These are phyloP conservation scores for Penicillium waksmanii DNA, from an alignment of 495 filamentous ascomycete genomes.

Conservation along the genomic window DNA sequence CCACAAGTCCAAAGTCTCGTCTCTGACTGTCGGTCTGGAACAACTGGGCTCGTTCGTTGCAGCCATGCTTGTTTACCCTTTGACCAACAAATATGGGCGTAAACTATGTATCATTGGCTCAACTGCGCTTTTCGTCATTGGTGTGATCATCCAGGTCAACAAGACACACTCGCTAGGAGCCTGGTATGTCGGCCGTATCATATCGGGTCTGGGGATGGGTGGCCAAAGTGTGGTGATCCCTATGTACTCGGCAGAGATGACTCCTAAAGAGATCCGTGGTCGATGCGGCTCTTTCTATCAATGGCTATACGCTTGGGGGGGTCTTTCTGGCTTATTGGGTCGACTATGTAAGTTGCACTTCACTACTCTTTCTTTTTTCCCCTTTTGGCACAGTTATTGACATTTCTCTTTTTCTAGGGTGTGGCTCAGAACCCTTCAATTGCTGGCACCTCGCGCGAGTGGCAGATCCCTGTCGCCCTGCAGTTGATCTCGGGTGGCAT, in stretches of 20 bases:
- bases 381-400: slow-evolving; percentile 1
- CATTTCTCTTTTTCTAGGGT: slow-evolving; percentile 11
- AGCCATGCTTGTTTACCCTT: slow-evolving; percentile 50
- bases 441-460: slow-evolving; percentile 56
- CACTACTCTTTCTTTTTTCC: slow-evolving; percentile 2
- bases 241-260: slow-evolving; percentile 61
- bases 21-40: slow-evolving; percentile 49
- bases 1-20: slow-evolving; percentile 39
- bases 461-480: slow-evolving; percentile 58
- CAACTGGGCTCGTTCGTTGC: slow-evolving; percentile 50
- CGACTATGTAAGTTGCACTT: slow-evolving; percentile 42
- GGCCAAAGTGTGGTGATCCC: slow-evolving; percentile 59
- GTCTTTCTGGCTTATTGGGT: slow-evolving; percentile 58
- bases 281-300: slow-evolving; percentile 57
- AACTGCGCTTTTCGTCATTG: slow-evolving; percentile 49
- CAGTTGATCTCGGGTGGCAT: slow-evolving; percentile 53
- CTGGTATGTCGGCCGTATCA: slow-evolving; percentile 53
- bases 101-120: slow-evolving; percentile 45
- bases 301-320: slow-evolving; percentile 56
- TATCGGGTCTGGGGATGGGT: slow-evolving; percentile 61
- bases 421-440: slow-evolving; percentile 52
- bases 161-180: slow-evolving; percentile 44
- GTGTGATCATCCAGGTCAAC: slow-evolving; percentile 50
- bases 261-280: slow-evolving; percentile 57
- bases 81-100: slow-evolving; percentile 50